These are phyloP conservation scores for Gaertneriomyces semiglobifer DNA, from an alignment of 192 early-diverging fungal genomes.

Conservation along the genomic window DNA sequence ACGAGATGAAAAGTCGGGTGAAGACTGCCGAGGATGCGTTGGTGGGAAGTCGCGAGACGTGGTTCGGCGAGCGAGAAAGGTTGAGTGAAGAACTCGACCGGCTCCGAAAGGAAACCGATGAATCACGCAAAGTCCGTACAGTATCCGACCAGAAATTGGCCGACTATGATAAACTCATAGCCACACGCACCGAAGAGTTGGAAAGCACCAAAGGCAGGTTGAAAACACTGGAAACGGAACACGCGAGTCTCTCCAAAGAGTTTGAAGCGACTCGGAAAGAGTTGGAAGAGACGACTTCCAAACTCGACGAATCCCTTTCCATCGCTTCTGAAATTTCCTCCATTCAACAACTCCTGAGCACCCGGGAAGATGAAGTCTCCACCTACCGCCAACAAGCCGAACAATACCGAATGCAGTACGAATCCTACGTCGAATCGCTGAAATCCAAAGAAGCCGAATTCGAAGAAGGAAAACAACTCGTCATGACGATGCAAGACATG, in stretches of 20 bases:
- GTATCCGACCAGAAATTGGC: constrained; percentile 7
- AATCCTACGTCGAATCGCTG: not conserved
- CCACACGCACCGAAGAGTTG: too few species aligned
- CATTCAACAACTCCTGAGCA: constrained; percentile 32
- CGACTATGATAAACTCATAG: not conserved
- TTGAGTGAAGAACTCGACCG: constrained; percentile 42
- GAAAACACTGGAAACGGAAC: too few species aligned
- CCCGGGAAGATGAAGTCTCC: constrained; percentile 24
- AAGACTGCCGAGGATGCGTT: constrained; percentile 31
- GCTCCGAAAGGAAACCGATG: not conserved
- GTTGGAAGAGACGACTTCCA: too few species aligned
- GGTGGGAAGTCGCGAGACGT: constrained; percentile 34
- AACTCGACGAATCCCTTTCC: constrained; percentile 5
- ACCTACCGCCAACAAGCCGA: constrained; percentile 17
- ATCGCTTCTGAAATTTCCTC: constrained; percentile 9
- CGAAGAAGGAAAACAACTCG: constrained; percentile 20
- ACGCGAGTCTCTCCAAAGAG: too few species aligned
- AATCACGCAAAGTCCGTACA: constrained; percentile 1
- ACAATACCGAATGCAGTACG: constrained; percentile 9
- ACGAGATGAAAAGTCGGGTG: constrained; percentile 19
- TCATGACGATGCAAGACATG: constrained; percentile 43
- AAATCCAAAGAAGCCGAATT: constrained; percentile 21
- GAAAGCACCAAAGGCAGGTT: too few species aligned
- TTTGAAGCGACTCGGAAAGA: too few species aligned
- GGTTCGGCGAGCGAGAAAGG: constrained; percentile 39